Evolutionary conservation across 495 filamentous ascomycete genomes (phyloP).

Genomic region (Hypoxylon intermedium): DNA sequence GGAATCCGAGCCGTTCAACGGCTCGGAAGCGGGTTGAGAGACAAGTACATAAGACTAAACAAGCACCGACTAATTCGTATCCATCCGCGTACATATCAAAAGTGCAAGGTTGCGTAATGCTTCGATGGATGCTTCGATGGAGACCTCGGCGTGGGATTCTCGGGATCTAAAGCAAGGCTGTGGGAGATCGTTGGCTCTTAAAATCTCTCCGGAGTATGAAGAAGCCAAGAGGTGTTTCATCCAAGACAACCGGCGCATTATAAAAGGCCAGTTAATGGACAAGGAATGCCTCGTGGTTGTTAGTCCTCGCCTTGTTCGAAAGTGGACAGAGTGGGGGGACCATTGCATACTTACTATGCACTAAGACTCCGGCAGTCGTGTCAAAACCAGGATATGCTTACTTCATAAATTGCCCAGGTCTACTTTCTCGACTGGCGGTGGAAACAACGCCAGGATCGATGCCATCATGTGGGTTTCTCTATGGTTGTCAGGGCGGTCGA

Average conservation of each 20-base stretch:
- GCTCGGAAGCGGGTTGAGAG: conserved; percentile 21
- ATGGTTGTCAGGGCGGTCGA: conserved; percentile 1
- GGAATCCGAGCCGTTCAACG: conserved; percentile 22
- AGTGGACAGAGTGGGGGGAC: conserved; percentile 22
- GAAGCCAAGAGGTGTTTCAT: not conserved
- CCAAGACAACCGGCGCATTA: conserved; percentile 10
- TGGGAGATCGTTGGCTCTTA: not conserved
- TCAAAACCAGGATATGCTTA: conserved; percentile 23
- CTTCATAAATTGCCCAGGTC: not conserved
- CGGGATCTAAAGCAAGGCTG: not conserved
- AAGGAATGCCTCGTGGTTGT: conserved; percentile 15
- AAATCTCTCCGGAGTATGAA: not conserved
- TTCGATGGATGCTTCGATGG: too few species aligned
- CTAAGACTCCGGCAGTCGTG: conserved; percentile 25
- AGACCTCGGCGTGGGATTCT: conserved; percentile 10
- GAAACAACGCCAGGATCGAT: conserved; percentile 19
- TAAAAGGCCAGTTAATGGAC: conserved; percentile 22
- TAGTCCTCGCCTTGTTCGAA: conserved; percentile 14
- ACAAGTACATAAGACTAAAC: conserved; percentile 7
- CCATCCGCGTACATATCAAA: conserved; percentile 6
- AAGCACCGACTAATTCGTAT: conserved; percentile 8
- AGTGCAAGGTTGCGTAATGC: conserved; percentile 15
- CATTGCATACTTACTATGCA: conserved; percentile 34
- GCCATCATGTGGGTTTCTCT: conserved; percentile 2
- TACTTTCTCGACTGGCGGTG: conserved; percentile 20